phyloP scores from a whole-genome alignment of 1,284 basidiomycete genomes.

The Termitomyces sp. region DNA sequence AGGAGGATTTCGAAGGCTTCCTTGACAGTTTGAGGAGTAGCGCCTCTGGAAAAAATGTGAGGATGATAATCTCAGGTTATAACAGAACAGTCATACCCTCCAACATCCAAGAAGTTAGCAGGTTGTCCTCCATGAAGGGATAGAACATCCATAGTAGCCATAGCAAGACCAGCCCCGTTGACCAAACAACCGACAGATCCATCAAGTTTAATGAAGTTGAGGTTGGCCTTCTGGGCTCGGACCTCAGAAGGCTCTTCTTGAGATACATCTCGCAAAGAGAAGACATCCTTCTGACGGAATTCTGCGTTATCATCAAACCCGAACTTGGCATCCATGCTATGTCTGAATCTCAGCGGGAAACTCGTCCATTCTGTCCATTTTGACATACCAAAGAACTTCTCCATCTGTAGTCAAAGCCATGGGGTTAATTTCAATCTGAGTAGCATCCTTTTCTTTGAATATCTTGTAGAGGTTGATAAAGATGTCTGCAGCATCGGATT shows the following conservation, averaged over 20 bases:
- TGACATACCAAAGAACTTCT: conserved; percentile 81
- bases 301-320: conserved; percentile 99
- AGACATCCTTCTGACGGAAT: conserved; percentile 93
- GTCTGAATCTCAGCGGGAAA: conserved; percentile 8
- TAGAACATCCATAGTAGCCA: conserved; percentile 99
- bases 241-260: conserved; percentile 98
- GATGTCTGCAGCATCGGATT: conserved; percentile 85
- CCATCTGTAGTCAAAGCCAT: conserved; percentile 95
- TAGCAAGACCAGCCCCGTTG: conserved; percentile 97
- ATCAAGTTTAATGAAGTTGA: conserved; percentile 99
- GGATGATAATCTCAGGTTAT: not conserved
- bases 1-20: conserved; percentile 97
- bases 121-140: conserved; percentile 94
- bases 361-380: conserved; percentile 1
- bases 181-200: conserved; percentile 97
- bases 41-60: conserved; percentile 56
- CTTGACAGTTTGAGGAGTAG: conserved; percentile 98
- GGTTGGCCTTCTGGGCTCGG: conserved; percentile 87
- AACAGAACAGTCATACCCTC: conserved; percentile 57
- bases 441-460: conserved; percentile 99
- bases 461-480: conserved; percentile 95
- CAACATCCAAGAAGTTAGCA: conserved; percentile 98
- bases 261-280: conserved; percentile 84
- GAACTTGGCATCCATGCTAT: conserved; percentile 99
- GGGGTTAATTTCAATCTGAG: conserved; percentile 99